Percentiles rank a stretch among this genome's conserved stretches.
phyloP scores from a whole-genome alignment of 768 basidiomycete genomes.

The Agaricus blazei region DNA sequence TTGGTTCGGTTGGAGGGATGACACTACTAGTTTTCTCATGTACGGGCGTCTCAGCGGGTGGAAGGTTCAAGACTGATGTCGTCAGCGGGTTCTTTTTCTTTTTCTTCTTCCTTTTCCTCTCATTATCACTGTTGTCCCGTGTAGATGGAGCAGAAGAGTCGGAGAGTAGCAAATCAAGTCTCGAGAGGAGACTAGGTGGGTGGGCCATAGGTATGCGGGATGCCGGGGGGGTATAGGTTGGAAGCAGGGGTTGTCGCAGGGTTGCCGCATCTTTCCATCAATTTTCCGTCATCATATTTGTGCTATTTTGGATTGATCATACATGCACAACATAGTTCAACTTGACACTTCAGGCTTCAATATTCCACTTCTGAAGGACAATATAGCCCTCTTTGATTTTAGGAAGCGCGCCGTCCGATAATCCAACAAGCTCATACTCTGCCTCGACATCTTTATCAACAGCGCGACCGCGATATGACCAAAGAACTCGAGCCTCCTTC shows the following conservation, averaged over 20 bases:
- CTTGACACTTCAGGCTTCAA: background rate
- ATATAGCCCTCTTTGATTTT: background rate
- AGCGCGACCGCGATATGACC: conserved; percentile 1
- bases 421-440: conserved; percentile 4
- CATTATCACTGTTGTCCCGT: background rate
- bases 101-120: conserved; percentile 3
- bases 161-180: background rate
- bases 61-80: background rate
- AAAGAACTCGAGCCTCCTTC: background rate
- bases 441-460: conserved; percentile 3
- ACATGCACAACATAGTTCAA: background rate
- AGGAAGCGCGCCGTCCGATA: conserved; percentile 1
- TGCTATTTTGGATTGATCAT: background rate
- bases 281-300: background rate
- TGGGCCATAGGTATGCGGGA: background rate
- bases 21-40: background rate
- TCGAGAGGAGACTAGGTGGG: background rate
- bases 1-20: background rate
- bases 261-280: background rate
- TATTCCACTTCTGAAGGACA: background rate
- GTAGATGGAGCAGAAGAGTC: background rate
- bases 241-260: background rate
- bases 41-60: background rate
- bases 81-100: background rate
- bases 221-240: background rate